Evolutionary conservation across 2,329 filamentous ascomycete genomes (phyloP), one percentile per base, ranked within the genome.

Genomic region (Juglanconis juglandina): DNA sequence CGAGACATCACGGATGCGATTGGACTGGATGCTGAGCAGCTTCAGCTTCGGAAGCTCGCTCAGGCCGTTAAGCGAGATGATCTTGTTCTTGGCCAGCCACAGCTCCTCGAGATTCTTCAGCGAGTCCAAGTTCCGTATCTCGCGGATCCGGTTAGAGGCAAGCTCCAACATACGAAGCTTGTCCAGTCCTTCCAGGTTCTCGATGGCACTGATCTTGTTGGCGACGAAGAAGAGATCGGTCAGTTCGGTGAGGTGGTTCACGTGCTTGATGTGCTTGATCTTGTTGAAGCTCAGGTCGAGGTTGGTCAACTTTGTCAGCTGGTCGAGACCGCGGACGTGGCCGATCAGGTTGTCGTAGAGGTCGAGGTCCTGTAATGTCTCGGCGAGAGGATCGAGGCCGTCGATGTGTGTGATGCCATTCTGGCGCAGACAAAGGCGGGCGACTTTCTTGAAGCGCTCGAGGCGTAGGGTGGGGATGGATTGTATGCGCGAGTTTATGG

Each of bases 211-310:
- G 71, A 99, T 96, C 74, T 95, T 95, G 77, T 99, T 98, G 71
- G 96, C 91, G 53, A 98, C 92, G 68, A 99, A 90, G 73, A 90
- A 99, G 3, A 99, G 73, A 67, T 98, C 92, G 64, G 83, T 89
- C 60, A 98, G 82, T 57, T 92, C 83, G 30, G 79, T 88, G 61
- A 99, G 78, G 68, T 94, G 89, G 61, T 83, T 83, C 66, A 98
- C 79, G 69, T 94, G 87, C 76, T 96, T 96, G 79, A 99, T 96
- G 76, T 97, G 93, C 74, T 96, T 97, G 79, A 99, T 94, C 80
- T 98, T 98, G 81, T 99, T 99, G 84, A 97, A 99, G 74, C 91
- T 96, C 55, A 99, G 81, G 72, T 99, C 95, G 58, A 99, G 85
- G 59, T 80, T 89, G 5, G 84, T 91, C 57, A 99, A 83, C 63